Conservation (phyloP, 306 rosid genomes). For the Ceratonia siliqua region DNA sequence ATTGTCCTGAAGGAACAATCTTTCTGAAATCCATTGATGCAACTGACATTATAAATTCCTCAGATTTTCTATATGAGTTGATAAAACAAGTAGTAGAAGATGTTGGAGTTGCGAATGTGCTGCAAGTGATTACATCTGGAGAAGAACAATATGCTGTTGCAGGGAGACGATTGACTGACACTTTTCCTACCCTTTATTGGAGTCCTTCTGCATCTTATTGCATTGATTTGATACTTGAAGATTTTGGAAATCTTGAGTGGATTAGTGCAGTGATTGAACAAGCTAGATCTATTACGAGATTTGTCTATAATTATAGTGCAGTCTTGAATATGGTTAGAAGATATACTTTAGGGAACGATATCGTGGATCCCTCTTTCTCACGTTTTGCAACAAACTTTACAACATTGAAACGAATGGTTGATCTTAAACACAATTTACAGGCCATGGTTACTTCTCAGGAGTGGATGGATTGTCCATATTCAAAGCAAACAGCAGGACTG, state of each 20-base stretch:
- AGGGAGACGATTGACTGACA: conserved; percentile 66
- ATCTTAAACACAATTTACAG: conserved; percentile 77
- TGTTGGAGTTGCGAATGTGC: conserved; percentile 73
- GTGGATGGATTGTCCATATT: conserved; percentile 77
- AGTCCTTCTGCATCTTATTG: conserved; percentile 69
- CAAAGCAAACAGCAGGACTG: conserved; percentile 80
- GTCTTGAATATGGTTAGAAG: conserved; percentile 79
- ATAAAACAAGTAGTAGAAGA: conserved; percentile 76
- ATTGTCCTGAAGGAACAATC: conserved; percentile 71
- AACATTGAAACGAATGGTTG: conserved; percentile 76
- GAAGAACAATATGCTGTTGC: conserved; percentile 66
- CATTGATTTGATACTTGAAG: conserved; percentile 70
- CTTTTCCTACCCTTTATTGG: conserved; percentile 80
- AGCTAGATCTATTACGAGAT: conserved; percentile 75
- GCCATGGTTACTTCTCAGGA: conserved; percentile 87
- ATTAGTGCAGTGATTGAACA: conserved; percentile 65
- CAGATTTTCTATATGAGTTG: conserved; percentile 57
- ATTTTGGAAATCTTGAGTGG: conserved; percentile 80
- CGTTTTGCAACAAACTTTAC: conserved; percentile 63
- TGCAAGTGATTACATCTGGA: conserved; percentile 74
- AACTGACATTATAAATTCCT: conserved; percentile 52
- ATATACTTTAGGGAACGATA: conserved; percentile 72
- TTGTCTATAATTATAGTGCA: conserved; percentile 71
- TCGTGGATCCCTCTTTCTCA: conserved; percentile 71
- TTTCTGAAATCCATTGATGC: conserved; percentile 79